phyloP scores from a whole-genome alignment of 148 eudicot genomes.

The Dianthus caryophyllus region DNA sequence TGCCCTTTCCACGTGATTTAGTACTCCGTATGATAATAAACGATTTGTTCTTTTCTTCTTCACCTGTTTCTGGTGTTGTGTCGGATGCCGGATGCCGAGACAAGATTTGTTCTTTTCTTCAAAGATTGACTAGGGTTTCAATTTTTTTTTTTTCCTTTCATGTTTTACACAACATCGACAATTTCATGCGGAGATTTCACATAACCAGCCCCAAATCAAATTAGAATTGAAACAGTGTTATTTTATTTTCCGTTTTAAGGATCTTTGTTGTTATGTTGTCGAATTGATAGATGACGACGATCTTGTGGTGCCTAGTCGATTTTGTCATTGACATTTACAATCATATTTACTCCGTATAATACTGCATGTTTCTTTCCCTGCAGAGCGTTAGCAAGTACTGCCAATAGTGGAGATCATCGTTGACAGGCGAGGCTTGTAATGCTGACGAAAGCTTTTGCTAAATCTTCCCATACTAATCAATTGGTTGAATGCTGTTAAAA shows the following conservation, averaged over 20 bases:
- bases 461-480: slow-evolving; percentile 14
- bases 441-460: slow-evolving; percentile 11
- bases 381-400: slow-evolving; percentile 10
- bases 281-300: background rate
- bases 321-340: background rate
- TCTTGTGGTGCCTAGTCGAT: background rate
- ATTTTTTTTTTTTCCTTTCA: too few relatives aligned
- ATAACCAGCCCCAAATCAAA: background rate
- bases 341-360: too few relatives aligned
- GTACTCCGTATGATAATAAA: too few relatives aligned
- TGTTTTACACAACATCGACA: background rate
- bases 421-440: slow-evolving; percentile 10
- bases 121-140: too few relatives aligned
- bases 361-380: background rate
- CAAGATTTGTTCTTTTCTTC: background rate
- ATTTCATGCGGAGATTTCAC: background rate
- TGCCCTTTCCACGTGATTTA: background rate
- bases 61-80: background rate
- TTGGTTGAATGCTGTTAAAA: slow-evolving; percentile 16
- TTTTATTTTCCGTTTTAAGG: too few relatives aligned
- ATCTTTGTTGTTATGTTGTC: too few relatives aligned
- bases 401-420: slow-evolving; percentile 23
- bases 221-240: too few relatives aligned
- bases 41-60: slow-evolving; percentile 3
- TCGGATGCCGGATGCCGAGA: background rate